Percentiles rank a stretch among this genome's conserved stretches.
Conservation (phyloP, 768 basidiomycete genomes). For the Xerocomellus chrysenteron region DNA sequence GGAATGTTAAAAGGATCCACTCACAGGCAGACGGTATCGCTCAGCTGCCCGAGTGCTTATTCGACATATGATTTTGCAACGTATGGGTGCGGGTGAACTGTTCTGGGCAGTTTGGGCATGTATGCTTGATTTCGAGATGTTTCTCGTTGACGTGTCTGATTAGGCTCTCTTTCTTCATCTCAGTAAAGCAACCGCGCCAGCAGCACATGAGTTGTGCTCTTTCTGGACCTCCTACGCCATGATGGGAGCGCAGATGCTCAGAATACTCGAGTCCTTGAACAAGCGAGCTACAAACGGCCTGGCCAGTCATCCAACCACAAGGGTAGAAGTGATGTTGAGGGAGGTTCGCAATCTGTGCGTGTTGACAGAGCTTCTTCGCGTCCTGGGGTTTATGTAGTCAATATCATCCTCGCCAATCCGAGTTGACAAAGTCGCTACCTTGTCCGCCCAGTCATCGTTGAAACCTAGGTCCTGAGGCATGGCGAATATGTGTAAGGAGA, state of each 20-base stretch:
- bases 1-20: neutral
- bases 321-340: conserved; percentile 7
- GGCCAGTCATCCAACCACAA: conserved; percentile 17
- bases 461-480: conserved; percentile 1
- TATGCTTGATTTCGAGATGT: conserved; percentile 19
- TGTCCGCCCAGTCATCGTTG: conserved; percentile 9
- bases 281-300: neutral
- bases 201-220: conserved; percentile 2
- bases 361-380: neutral
- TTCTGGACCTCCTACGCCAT: conserved; percentile 22
- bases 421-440: conserved; percentile 2
- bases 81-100: conserved; percentile 30
- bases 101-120: conserved; percentile 20
- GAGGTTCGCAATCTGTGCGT: neutral
- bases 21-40: neutral
- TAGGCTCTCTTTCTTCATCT: conserved; percentile 31
- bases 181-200: conserved; percentile 18
- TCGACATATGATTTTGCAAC: conserved; percentile 10
- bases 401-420: neutral
- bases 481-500: neutral
- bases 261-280: conserved; percentile 13
- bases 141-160: conserved; percentile 26
- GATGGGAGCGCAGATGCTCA: conserved; percentile 21
- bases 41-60: conserved; percentile 9
- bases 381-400: conserved; percentile 16